phyloP scores from a whole-genome alignment of 768 basidiomycete species.

The Lactarius deliciosus region DNA sequence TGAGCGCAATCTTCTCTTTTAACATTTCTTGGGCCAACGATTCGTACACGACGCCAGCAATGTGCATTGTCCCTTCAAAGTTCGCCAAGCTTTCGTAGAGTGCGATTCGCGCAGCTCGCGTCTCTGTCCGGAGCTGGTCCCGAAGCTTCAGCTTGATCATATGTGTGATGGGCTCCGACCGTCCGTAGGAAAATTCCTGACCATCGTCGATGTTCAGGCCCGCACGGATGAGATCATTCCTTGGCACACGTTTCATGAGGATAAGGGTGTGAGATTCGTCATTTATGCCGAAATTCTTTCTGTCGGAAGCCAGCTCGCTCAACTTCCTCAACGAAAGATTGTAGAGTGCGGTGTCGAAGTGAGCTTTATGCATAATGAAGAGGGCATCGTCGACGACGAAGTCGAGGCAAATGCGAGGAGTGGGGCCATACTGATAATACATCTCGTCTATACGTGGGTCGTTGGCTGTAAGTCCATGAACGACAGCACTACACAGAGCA shows the following conservation, averaged over 20 bases:
- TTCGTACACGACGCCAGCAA: neutral
- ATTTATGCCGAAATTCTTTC: too few relatives aligned
- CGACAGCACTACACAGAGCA: neutral
- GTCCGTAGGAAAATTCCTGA: too few relatives aligned
- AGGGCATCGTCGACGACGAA: too few relatives aligned
- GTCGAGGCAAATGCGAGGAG: too few relatives aligned
- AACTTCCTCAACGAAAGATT: too few relatives aligned
- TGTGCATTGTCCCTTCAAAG: neutral
- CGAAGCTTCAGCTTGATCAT: neutral
- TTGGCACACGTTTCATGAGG: too few relatives aligned
- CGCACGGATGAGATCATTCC: too few relatives aligned
- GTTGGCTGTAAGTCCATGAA: neutral
- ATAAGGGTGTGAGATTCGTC: too few relatives aligned
- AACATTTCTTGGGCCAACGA: neutral
- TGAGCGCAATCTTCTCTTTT: neutral
- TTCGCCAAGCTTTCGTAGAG: neutral
- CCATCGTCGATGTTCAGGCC: too few relatives aligned
- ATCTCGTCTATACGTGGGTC: neutral
- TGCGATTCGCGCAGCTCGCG: neutral
- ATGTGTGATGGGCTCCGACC: neutral
- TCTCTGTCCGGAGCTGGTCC: neutral
- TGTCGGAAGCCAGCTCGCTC: too few relatives aligned
- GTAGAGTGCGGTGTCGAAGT: too few relatives aligned
- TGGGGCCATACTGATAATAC: neutral
- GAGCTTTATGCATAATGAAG: too few relatives aligned